Evolutionary conservation across 805 yeast genomes (phyloP), one percentile per base, ranked within the genome.

Genomic region (Candida oleophila): DNA sequence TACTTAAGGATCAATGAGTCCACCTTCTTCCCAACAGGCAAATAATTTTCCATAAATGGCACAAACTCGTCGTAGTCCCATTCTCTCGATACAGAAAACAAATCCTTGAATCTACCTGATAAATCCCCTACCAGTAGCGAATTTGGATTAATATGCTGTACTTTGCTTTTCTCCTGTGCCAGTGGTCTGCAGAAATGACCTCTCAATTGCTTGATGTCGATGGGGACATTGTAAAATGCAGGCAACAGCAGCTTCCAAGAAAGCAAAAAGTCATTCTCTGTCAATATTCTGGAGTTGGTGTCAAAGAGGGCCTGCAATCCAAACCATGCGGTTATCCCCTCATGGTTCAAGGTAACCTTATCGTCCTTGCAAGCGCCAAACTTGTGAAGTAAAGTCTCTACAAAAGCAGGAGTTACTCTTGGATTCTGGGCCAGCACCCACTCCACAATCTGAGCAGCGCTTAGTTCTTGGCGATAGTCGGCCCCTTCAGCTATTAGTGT

Each of bases 231-330:
- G 67, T 81, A 76, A 61, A 80, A 76, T 7, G 81, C 76, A 2
- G 94, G 91, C 37, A 87, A 71, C 4, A 75, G 66, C 1, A 82
- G 69, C 54, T 82, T 80, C 82, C 91, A 80, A 44, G 77, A 75
- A 42, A 86, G 73, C 49, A 83, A 55, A 56, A 89, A 80, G 48
- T 85, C 89, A 36, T 79, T 78, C 0, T 66, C 43, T 1, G 66
- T 48, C 16, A 72, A 49, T 22, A 54, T 47, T n/a, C 53, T 52
- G 14, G 54, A 46, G 4, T 49, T 41, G 2, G 54, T 44, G 4
- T 53, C 44, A 35, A 49, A 22, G 11, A 88, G 66, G 0, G 82
- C 67, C 43, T 74, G 69, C 2, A 78, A 57, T 0, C 96, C 96
- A 54, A 80, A 81, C 87, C 89, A 87, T 41, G 57, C 59, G 1